These are phyloP conservation scores for Ascosphaera apis DNA, from an alignment of 2,329 filamentous ascomycete species.

Conservation along the genomic window DNA sequence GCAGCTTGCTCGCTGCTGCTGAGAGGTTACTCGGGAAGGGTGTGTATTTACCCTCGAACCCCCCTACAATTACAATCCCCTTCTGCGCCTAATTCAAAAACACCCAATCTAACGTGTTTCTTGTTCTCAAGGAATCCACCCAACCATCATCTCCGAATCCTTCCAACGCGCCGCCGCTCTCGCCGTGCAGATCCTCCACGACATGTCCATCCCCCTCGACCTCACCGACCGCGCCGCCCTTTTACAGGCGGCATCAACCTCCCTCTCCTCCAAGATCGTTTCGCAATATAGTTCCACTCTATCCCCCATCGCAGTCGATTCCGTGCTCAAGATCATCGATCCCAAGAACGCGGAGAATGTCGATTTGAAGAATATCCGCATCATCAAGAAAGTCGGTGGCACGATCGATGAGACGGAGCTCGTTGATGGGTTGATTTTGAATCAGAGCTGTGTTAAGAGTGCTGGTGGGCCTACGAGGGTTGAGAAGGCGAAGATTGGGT, in stretches of 20 bases:
- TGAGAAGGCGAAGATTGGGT: constrained; percentile 89
- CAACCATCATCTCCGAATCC: constrained; percentile 88
- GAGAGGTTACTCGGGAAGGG: constrained; percentile 78
- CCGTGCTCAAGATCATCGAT: constrained; percentile 88
- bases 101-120: not conserved
- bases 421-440: constrained; percentile 79
- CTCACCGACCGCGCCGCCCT: constrained; percentile 73
- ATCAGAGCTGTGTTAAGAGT: constrained; percentile 81
- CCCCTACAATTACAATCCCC: not conserved
- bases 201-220: constrained; percentile 86
- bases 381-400: constrained; percentile 91
- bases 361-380: constrained; percentile 85
- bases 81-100: too few species aligned
- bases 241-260: constrained; percentile 89
- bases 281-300: constrained; percentile 88
- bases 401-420: constrained; percentile 98
- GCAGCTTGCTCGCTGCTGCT: constrained; percentile 78
- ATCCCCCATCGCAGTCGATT: constrained; percentile 94
- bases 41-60: constrained; percentile 5
- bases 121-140: constrained; percentile 46
- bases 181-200: constrained; percentile 71
- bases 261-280: constrained; percentile 94
- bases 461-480: constrained; percentile 76
- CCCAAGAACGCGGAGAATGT: constrained; percentile 90
- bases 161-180: constrained; percentile 87